Percentiles rank a stretch among this genome's conserved stretches.
phyloP scores from a whole-genome alignment of 345 rosid species.

The Brassica cretica region DNA sequence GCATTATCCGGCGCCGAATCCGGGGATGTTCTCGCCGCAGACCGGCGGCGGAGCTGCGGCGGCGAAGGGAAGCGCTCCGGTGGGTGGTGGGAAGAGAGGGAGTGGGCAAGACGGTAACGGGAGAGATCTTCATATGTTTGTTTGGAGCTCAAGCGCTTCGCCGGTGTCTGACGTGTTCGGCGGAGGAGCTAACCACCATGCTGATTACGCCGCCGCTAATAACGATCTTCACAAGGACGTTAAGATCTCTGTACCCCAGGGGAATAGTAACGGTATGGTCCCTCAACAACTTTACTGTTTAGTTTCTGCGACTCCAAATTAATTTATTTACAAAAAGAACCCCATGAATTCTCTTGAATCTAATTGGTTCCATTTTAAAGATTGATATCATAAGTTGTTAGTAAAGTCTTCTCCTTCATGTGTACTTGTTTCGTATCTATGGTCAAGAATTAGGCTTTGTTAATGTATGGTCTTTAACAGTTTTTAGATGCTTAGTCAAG shows the following conservation, averaged over 20 bases:
- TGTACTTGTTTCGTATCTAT: neutral
- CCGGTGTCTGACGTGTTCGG: slow-evolving; percentile 95
- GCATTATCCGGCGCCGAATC: slow-evolving; percentile 94
- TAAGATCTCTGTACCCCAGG: slow-evolving; percentile 74
- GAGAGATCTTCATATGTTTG: slow-evolving; percentile 92
- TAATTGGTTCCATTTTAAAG: neutral
- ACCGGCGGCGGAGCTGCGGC: slow-evolving; percentile 21
- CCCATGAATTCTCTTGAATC: neutral
- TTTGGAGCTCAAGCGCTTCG: slow-evolving; percentile 96
- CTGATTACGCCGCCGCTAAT: slow-evolving; percentile 26
- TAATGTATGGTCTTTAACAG: too few species aligned
- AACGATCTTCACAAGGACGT: slow-evolving; percentile 69
- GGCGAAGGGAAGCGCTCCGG: slow-evolving; percentile 41
- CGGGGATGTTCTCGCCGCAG: slow-evolving; percentile 83
- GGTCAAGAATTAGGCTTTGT: too few species aligned
- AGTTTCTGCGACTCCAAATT: neutral
- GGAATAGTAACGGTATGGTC: slow-evolving; percentile 59
- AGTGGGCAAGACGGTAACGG: slow-evolving; percentile 54
- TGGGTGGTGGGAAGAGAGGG: slow-evolving; percentile 42
- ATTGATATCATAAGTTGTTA: neutral
- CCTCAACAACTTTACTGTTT: slow-evolving; percentile 4
- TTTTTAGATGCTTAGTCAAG: neutral
- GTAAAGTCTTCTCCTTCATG: neutral
- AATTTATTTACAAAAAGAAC: neutral
- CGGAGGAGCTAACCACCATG: slow-evolving; percentile 31